phyloP scores from a whole-genome alignment of 495 filamentous ascomycete species.

The Emericellopsis terricola region DNA sequence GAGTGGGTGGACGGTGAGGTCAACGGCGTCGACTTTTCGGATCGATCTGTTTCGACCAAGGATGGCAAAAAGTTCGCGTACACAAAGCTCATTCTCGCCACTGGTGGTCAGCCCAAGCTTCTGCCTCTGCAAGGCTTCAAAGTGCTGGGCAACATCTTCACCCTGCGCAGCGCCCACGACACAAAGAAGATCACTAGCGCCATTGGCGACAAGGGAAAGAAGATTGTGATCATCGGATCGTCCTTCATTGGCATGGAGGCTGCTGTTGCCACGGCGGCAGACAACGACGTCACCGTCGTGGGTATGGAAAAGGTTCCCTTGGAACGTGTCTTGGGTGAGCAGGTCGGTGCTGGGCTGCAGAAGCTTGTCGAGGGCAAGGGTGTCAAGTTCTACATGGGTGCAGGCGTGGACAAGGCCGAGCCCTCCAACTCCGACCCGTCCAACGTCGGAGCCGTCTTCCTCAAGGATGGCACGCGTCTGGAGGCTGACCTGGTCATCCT shows the following conservation, averaged over 20 bases:
- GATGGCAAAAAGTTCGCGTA: constrained; percentile 54
- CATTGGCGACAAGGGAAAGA: constrained; percentile 72
- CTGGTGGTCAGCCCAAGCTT: constrained; percentile 61
- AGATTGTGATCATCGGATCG: constrained; percentile 77
- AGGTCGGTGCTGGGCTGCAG: constrained; percentile 69
- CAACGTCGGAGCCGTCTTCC: constrained; percentile 58
- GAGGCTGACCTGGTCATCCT: constrained; percentile 81
- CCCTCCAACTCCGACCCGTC: constrained; percentile 43
- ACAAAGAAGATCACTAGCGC: constrained; percentile 57
- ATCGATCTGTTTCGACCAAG: constrained; percentile 53
- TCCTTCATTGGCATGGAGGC: constrained; percentile 97
- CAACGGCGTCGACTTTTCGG: constrained; percentile 52
- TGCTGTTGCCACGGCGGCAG: constrained; percentile 54
- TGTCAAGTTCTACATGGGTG: constrained; percentile 69
- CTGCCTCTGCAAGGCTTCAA: constrained; percentile 76
- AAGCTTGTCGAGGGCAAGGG: constrained; percentile 63
- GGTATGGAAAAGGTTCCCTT: constrained; percentile 79
- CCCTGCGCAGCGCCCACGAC: constrained; percentile 56
- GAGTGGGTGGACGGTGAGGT: constrained; percentile 59
- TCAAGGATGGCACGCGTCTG: constrained; percentile 76
- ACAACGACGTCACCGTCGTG: constrained; percentile 73
- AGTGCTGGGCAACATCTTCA: constrained; percentile 71
- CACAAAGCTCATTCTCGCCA: constrained; percentile 76
- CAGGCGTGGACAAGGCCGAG: constrained; percentile 62
- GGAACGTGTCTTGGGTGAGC: constrained; percentile 69